Conservation (phyloP, 192 early-diverging fungal genomes). For the Entomortierella chlamydospora region DNA sequence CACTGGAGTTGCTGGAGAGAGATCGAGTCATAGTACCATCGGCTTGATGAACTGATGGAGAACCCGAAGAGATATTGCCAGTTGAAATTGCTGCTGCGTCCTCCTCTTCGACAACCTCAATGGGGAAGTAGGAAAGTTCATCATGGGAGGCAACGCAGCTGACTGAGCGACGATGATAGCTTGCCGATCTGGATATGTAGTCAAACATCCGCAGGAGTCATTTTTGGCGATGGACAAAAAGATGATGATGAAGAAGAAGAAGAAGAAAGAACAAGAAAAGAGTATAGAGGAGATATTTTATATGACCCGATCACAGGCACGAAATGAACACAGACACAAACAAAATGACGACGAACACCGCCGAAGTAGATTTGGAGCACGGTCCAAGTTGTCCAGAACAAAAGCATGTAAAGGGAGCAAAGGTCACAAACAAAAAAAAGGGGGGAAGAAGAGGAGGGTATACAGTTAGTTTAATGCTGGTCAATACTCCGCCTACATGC, state of each 20-base stretch:
- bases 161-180: conserved; percentile 44
- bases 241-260: background rate
- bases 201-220: conserved; percentile 15
- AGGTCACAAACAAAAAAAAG: background rate
- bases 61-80: conserved; percentile 25
- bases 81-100: conserved; percentile 24
- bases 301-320: background rate
- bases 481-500: background rate
- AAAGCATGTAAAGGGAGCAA: background rate
- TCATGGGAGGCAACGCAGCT: conserved; percentile 49
- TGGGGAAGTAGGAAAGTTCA: conserved; percentile 26
- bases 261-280: background rate
- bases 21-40: conserved; percentile 6
- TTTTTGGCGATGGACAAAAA: background rate
- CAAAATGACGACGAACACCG: background rate
- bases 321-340: background rate
- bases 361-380: background rate
- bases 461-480: conserved; percentile 2
- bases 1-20: conserved; percentile 7
- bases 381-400: conserved; percentile 1
- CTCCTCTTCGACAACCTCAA: conserved; percentile 30
- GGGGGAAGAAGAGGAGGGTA: background rate
- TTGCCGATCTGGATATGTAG: conserved; percentile 25
- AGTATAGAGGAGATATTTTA: no score
- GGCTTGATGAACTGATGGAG: conserved; percentile 1